Conservation (phyloP, 1,139 yeast species). For the Lodderomyces beijingensis region DNA sequence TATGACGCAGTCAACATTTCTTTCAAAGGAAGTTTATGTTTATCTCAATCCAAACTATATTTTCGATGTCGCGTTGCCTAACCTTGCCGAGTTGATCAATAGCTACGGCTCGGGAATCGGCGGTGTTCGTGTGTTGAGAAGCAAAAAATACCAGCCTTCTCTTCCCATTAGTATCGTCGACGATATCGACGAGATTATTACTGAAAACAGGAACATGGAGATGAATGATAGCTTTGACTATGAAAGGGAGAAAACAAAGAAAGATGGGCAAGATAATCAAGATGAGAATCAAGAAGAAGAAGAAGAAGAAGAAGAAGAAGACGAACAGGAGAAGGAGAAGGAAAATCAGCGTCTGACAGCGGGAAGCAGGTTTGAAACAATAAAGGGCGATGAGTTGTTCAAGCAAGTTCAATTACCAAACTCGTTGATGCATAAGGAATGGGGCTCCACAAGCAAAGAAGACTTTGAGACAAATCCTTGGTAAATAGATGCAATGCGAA, state of each 20-base stretch:
- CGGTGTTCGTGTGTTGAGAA: constrained; percentile 42
- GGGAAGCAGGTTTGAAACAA: constrained; percentile 8
- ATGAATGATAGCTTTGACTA: constrained; percentile 35
- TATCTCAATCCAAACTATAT: constrained; percentile 47
- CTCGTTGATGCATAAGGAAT: constrained; percentile 47
- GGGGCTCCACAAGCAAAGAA: constrained; percentile 42
- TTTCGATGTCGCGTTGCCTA: constrained; percentile 55
- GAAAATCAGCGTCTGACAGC: background rate
- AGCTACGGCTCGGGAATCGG: constrained; percentile 62
- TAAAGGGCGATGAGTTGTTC: constrained; percentile 48
- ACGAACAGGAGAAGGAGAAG: constrained; percentile 1
- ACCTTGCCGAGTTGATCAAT: constrained; percentile 52
- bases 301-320: constrained; percentile 7
- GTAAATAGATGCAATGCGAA: constrained; percentile 21
- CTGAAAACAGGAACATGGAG: constrained; percentile 26
- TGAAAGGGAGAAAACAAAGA: constrained; percentile 20
- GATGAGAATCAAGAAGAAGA: constrained; percentile 13
- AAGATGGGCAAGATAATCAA: constrained; percentile 3
- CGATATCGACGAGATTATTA: constrained; percentile 53
- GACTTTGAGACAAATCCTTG: constrained; percentile 46
- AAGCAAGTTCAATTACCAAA: constrained; percentile 48
- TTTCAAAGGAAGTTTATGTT: constrained; percentile 38
- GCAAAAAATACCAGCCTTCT: constrained; percentile 56
- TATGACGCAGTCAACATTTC: constrained; percentile 40
- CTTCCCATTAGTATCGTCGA: constrained; percentile 59